Conservation (phyloP, 306 rosid genomes). For the Casuarina glauca region DNA sequence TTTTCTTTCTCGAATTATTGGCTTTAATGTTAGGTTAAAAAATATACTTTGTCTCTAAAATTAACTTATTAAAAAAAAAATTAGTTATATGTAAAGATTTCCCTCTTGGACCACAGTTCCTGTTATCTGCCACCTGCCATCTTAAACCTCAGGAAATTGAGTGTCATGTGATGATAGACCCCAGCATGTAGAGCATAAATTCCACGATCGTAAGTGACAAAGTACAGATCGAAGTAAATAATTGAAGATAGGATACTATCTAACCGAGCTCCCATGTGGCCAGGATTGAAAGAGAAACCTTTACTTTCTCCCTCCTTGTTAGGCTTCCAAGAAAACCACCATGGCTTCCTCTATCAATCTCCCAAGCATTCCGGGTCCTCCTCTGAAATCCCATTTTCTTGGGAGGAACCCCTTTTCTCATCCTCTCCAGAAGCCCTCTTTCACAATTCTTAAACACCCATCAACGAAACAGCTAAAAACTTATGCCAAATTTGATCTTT, state of each 20-base stretch:
- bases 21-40: too few species aligned
- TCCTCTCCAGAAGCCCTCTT: conserved; percentile 30
- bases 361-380: conserved; percentile 38
- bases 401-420: conserved; percentile 42
- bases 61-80: too few species aligned
- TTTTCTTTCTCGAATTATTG: too few species aligned
- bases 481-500: conserved; percentile 63
- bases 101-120: too few species aligned
- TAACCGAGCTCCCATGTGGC: conserved; percentile 28
- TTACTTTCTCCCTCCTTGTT: conserved; percentile 4
- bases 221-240: not conserved
- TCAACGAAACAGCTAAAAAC: conserved; percentile 18
- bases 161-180: too few species aligned
- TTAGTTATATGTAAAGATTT: too few species aligned
- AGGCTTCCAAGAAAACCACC: conserved; percentile 15
- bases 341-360: conserved; percentile 62
- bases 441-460: conserved; percentile 33
- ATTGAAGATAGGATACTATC: conserved; percentile 31
- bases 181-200: too few species aligned
- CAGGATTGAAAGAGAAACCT: conserved; percentile 14
- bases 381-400: conserved; percentile 59
- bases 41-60: too few species aligned
- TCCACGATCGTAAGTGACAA: not conserved
- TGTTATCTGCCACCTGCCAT: too few species aligned
- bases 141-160: too few species aligned